phyloP scores from a whole-genome alignment of 2,329 filamentous ascomycete genomes.

The Aureobasidium sp. region DNA sequence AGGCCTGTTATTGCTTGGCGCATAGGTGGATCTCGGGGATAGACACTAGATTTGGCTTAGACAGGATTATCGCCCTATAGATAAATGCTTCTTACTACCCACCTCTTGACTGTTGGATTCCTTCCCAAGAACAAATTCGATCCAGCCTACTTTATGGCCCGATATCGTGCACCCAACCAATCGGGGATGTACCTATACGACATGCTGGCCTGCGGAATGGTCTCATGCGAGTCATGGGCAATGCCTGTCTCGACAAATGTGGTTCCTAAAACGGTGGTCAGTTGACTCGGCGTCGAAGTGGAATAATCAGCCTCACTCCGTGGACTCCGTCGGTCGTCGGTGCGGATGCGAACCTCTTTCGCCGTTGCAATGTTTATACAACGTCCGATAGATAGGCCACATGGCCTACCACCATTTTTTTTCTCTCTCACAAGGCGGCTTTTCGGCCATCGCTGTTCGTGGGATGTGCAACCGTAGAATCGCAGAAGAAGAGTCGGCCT shows the following conservation, averaged over 20 bases:
- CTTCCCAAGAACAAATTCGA: background rate
- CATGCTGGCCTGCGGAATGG: background rate
- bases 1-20: background rate
- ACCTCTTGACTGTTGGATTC: background rate
- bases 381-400: background rate
- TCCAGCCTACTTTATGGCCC: background rate
- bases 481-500: background rate
- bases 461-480: background rate
- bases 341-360: background rate
- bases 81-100: background rate
- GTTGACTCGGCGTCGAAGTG: background rate
- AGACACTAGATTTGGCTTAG: slow-evolving; percentile 2
- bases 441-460: background rate
- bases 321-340: background rate
- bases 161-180: background rate
- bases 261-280: background rate
- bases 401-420: background rate
- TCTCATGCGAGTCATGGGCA: background rate
- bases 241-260: background rate
- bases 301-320: background rate
- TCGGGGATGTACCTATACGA: background rate
- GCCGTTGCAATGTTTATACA: background rate
- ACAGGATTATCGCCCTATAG: background rate
- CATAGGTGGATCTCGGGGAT: background rate
- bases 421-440: no score